These are phyloP conservation scores for Protea cynaroides DNA, from an alignment of 164 flowering plant genomes.

Conservation along the genomic window DNA sequence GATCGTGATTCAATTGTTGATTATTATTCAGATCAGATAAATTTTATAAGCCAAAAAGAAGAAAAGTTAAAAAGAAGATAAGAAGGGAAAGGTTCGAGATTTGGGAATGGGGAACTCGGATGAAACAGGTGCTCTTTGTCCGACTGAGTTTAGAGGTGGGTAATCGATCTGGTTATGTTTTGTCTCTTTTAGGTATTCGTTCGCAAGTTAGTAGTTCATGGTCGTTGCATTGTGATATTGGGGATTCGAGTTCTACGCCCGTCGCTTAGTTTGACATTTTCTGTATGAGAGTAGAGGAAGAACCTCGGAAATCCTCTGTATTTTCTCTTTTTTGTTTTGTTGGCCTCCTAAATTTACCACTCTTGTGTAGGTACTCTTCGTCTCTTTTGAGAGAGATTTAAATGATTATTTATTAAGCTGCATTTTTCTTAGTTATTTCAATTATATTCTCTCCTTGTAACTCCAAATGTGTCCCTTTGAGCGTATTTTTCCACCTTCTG, in stretches of 20 bases:
- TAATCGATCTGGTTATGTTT: slow-evolving; percentile 8
- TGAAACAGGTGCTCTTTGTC: too few species aligned
- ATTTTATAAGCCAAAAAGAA: neutral
- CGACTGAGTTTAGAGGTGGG: slow-evolving; percentile 9
- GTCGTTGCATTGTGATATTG: neutral
- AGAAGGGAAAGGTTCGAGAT: neutral
- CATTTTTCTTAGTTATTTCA: neutral
- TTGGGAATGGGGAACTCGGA: neutral
- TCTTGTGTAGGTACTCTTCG: slow-evolving; percentile 2
- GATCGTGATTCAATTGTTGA: slow-evolving; percentile 1
- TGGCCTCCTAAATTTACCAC: neutral
- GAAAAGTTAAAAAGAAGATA: neutral
- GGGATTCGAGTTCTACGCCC: neutral
- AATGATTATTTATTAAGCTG: slow-evolving; percentile 12
- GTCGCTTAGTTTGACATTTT: slow-evolving; percentile 1
- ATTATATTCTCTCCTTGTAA: neutral
- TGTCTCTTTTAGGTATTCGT: neutral
- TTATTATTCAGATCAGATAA: neutral
- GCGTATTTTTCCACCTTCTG: too few species aligned
- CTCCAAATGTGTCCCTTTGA: neutral
- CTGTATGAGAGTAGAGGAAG: neutral
- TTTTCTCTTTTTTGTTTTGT: neutral
- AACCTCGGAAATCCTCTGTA: neutral
- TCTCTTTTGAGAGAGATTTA: slow-evolving; percentile 10
- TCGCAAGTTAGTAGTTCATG: neutral